phyloP scores from a whole-genome alignment of 208 protist species.

The Leishmania tarentolae region DNA sequence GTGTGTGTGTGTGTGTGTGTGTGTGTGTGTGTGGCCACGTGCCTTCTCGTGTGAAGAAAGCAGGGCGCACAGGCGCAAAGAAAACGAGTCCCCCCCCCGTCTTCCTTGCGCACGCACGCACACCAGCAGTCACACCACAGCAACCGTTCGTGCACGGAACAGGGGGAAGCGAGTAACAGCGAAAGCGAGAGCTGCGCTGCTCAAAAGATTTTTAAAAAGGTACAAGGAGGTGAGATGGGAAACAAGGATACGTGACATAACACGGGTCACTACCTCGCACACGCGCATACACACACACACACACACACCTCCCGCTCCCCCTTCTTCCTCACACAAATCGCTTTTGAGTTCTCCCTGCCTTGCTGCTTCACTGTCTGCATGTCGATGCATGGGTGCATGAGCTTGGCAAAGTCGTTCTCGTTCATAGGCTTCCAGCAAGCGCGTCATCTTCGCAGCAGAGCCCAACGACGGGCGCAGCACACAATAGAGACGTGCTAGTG shows the following conservation, averaged over 20 bases:
- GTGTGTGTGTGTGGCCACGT: not conserved
- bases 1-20: not conserved
- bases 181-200: not conserved
- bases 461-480: not conserved
- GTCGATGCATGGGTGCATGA: not conserved
- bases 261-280: not conserved
- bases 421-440: not conserved
- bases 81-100: not conserved
- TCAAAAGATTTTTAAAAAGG: not conserved
- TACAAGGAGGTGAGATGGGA: not conserved
- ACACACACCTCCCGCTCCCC: not conserved
- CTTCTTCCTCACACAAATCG: not conserved
- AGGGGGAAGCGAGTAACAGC: not conserved
- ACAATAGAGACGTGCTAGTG: not conserved
- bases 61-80: not conserved
- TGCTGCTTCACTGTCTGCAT: not conserved
- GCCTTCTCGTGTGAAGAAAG: not conserved
- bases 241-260: not conserved
- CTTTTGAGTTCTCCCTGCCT: not conserved
- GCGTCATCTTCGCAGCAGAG: not conserved
- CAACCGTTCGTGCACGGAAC: not conserved
- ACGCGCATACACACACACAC: not conserved
- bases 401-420: not conserved
- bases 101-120: not conserved
- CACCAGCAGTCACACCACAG: not conserved